Evolutionary conservation across 176 grass and related monocot genomes (phyloP), one percentile per base, ranked within the genome.

Genomic region (Puccinellia tenuiflora): DNA sequence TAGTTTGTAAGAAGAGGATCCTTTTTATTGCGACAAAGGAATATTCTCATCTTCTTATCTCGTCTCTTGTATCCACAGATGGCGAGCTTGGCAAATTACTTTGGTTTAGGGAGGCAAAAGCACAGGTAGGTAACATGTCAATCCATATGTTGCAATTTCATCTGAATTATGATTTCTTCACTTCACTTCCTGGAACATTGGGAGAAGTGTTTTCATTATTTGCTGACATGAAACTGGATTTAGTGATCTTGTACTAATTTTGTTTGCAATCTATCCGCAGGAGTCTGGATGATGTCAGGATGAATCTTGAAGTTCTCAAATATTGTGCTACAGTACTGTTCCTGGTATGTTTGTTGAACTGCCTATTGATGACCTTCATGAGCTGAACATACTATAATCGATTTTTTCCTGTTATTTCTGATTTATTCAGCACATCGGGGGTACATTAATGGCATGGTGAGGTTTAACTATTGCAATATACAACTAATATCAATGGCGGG

Each of bases 41-140:
- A 60, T 45, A 37, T 52, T 35, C 63, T 72, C 0, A 86, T 53
- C 10, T 29, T 82, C 42, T 75, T 35, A 40, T 2, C 48, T 87
- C 37, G 50, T 76, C 77, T 40, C 38, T 83, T 64, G 83, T 77
- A 30, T 75, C 57, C 53, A 53, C 89, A 98, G 96, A 98, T 98
- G 96, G 92, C 92, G n/a, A n/a, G n/a, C n/a, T n/a, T n/a, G n/a
- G n/a, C n/a, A n/a, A n/a, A n/a, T n/a, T n/a, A n/a, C n/a, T n/a
- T n/a, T n/a, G n/a, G n/a, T n/a, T n/a, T n/a, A n/a, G n/a, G n/a
- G n/a, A n/a, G n/a, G n/a, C n/a, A n/a, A n/a, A n/a, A n/a, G n/a
- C n/a, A n/a, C n/a, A n/a, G n/a, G n/a, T n/a, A n/a, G n/a, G n/a
- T 82, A 75, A 48, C 73, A 48, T 67, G 38, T 59, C 43, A 54